Evolutionary conservation across 164 flowering plant genomes (phyloP), one percentile per base, ranked within the genome.

Genomic region (Stephania cephalantha): DNA sequence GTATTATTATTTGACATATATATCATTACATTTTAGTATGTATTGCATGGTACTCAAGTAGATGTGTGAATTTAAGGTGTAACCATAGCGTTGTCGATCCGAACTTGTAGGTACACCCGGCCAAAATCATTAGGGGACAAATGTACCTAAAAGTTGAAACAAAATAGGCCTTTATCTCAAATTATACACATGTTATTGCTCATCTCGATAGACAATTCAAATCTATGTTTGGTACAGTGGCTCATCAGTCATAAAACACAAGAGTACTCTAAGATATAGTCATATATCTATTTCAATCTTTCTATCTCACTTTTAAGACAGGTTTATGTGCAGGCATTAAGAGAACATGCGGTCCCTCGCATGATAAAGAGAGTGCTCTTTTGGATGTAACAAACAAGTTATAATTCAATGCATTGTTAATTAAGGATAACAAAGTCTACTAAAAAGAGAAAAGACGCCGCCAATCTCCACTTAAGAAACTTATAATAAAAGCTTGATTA

Each of bases 381-480:
- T 61, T 61, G 22, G 66, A 61, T 61, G n/a, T 25, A 61, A n/a
- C 66, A 61, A 61, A n/a, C 9, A 61, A 61, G 6, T n/a, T 61
- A 5, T n/a, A 4, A 61, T 61, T 35, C 42, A 35, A 4, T 35
- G 42, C 42, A 35, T 35, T 35, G 42, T 35, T 61, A 61, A 61
- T 61, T 61, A n/a, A 25, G 46, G 9, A 15, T 18, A 69, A 45
- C 22, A 30, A 25, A 53, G 64, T 18, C 11, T 35, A 35, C 42
- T 35, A 35, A 35, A 35, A 35, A 35, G 42, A 35, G 61, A 55
- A 22, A 64, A 45, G 58, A 76, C 55, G 70, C 55, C 61, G 70
- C 25, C 61, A 48, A 68, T 73, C 45, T 20, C 71, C 73, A 69
- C 75, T 71, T 48, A 71, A 71, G 31, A 15, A 46, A 45, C 53